Conservation (phyloP, 306 rosid species). For the Sophora flavescens region DNA sequence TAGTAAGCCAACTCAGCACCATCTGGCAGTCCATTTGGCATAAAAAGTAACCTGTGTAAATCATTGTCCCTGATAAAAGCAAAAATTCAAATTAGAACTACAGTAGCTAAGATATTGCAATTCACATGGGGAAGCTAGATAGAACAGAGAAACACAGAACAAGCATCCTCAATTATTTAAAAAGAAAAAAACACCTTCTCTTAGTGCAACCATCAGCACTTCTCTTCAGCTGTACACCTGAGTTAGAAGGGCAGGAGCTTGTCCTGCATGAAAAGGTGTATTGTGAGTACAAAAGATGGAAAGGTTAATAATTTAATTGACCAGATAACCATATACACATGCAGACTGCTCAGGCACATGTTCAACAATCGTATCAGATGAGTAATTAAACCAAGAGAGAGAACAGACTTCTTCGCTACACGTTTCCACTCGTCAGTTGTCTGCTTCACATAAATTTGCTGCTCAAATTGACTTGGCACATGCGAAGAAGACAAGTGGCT, state of each 20-base stretch:
- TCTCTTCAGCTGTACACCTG: slow-evolving; percentile 62
- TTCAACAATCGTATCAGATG: slow-evolving; percentile 30
- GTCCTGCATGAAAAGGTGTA: slow-evolving; percentile 57
- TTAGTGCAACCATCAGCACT: slow-evolving; percentile 78
- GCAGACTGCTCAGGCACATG: slow-evolving; percentile 36
- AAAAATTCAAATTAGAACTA: slow-evolving; percentile 36
- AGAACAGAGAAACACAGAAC: slow-evolving; percentile 20
- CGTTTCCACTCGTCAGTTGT: slow-evolving; percentile 57
- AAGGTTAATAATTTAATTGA: slow-evolving; percentile 23
- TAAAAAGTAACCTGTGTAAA: slow-evolving; percentile 87
- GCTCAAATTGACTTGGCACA: slow-evolving; percentile 49
- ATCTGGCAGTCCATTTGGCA: slow-evolving; percentile 98
- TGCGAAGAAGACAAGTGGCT: slow-evolving; percentile 51
- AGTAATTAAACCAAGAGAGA: slow-evolving; percentile 44
- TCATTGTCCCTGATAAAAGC: slow-evolving; percentile 83
- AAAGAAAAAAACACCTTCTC: slow-evolving; percentile 62
- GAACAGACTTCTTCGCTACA: slow-evolving; percentile 60
- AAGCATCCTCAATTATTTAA: slow-evolving; percentile 29
- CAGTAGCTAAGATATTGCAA: slow-evolving; percentile 27
- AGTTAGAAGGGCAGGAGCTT: slow-evolving; percentile 52
- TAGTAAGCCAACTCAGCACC: slow-evolving; percentile 97
- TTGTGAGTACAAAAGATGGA: slow-evolving; percentile 39
- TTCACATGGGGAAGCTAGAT: slow-evolving; percentile 31
- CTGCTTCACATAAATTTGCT: slow-evolving; percentile 50
- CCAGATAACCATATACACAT: slow-evolving; percentile 37